These are phyloP conservation scores for Kockovaella imperatae DNA, from an alignment of 768 basidiomycete genomes.

Conservation along the genomic window DNA sequence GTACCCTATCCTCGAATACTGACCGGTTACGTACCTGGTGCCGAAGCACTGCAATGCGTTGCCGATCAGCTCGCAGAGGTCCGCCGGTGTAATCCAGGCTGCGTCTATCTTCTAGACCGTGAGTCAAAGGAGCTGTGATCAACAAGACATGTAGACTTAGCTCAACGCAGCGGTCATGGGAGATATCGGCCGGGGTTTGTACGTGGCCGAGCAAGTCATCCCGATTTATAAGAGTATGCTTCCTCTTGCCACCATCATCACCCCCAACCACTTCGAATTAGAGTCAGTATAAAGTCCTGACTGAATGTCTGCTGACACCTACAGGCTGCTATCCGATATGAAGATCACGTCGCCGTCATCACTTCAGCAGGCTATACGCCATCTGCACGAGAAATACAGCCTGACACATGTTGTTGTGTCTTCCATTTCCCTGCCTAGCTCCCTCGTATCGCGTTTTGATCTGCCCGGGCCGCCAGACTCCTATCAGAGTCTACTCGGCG, in stretches of 20 bases:
- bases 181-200: constrained; percentile 70
- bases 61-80: constrained; percentile 58
- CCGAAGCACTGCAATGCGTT: constrained; percentile 65
- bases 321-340: constrained; percentile 66
- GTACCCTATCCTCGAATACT: constrained; percentile 64
- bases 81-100: constrained; percentile 52
- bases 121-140: constrained; percentile 42
- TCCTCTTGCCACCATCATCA: constrained; percentile 73
- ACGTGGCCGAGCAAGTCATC: constrained; percentile 78
- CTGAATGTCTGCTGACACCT: neutral
- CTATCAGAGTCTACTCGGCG: constrained; percentile 12
- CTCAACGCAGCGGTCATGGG: constrained; percentile 73
- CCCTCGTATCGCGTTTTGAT: constrained; percentile 51
- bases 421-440: constrained; percentile 65
- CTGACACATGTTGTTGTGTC: constrained; percentile 87
- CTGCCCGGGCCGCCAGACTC: constrained; percentile 34
- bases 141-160: neutral
- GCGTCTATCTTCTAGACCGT: constrained; percentile 91
- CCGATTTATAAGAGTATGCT: constrained; percentile 71
- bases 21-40: constrained; percentile 85
- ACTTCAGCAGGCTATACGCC: constrained; percentile 59
- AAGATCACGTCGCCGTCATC: constrained; percentile 61
- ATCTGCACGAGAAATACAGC: constrained; percentile 65
- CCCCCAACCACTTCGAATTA: constrained; percentile 97
- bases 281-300: constrained; percentile 56